phyloP scores from a whole-genome alignment of 345 rosid species.

The Lepidium africanum region DNA sequence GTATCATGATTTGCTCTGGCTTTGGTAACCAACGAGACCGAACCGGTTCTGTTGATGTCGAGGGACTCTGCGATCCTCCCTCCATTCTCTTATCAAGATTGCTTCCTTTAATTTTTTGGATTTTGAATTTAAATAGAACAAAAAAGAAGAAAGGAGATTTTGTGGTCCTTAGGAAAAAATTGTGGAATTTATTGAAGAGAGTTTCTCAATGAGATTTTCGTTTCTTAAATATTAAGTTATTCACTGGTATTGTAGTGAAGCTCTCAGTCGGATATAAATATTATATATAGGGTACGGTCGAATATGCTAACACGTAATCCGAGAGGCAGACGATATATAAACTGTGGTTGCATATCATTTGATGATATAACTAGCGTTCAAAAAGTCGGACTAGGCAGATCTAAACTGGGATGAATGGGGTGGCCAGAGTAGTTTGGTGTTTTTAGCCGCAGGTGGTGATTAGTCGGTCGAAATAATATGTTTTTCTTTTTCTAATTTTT shows the following conservation, averaged over 20 bases:
- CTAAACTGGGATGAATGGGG: too few species aligned
- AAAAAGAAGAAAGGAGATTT: constrained; percentile 15
- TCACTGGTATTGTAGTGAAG: neutral
- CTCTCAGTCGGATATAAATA: neutral
- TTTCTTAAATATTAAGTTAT: constrained; percentile 23
- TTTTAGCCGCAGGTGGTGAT: too few species aligned
- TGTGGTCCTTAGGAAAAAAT: neutral
- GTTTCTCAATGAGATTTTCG: neutral
- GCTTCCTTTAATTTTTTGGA: neutral
- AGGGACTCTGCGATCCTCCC: constrained; percentile 41
- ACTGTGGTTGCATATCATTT: neutral
- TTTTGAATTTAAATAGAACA: constrained; percentile 20
- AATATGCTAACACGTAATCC: constrained; percentile 20
- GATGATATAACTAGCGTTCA: neutral
- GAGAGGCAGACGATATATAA: neutral
- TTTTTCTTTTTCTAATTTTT: too few species aligned
- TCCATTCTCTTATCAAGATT: constrained; percentile 37
- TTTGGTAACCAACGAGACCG: constrained; percentile 98
- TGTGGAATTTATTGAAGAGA: constrained; percentile 16
- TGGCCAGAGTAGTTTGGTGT: too few species aligned
- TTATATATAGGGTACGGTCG: constrained; percentile 9
- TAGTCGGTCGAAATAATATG: too few species aligned
- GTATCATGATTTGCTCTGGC: constrained; percentile 95
- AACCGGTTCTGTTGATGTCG: constrained; percentile 58
- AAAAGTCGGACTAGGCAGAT: too few species aligned